Evolutionary conservation across 1,284 basidiomycete species (phyloP).

Genomic region (Tilletia caries): DNA sequence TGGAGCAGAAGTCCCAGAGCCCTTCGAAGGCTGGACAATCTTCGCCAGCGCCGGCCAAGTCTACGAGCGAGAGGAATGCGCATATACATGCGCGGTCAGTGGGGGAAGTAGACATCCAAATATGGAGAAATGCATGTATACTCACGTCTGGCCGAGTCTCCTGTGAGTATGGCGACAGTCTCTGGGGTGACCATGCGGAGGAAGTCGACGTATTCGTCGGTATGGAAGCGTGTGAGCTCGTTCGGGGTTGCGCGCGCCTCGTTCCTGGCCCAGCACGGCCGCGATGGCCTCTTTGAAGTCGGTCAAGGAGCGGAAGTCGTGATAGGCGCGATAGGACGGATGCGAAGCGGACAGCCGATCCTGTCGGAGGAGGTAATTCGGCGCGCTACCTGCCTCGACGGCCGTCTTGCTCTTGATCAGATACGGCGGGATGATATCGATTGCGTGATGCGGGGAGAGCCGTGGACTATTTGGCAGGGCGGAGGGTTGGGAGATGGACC

Average conservation of each 20-base stretch:
- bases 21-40: too few species aligned
- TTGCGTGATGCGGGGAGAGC: neutral
- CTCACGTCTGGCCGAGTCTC: constrained; percentile 61
- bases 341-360: constrained; percentile 58
- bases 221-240: too few species aligned
- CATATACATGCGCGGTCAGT: too few species aligned
- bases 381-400: constrained; percentile 66
- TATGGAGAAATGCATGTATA: too few species aligned
- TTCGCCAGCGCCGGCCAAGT: too few species aligned
- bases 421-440: constrained; percentile 70
- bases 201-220: too few species aligned
- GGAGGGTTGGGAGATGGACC: constrained; percentile 4
- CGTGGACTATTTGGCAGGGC: neutral
- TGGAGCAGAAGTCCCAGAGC: too few species aligned
- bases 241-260: constrained; percentile 80
- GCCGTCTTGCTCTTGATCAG: constrained; percentile 73
- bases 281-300: constrained; percentile 88
- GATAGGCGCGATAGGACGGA: constrained; percentile 74
- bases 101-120: too few species aligned
- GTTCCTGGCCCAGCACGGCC: constrained; percentile 73
- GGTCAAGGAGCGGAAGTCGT: too few species aligned
- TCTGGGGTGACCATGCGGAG: too few species aligned
- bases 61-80: too few species aligned
- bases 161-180: constrained; percentile 75
- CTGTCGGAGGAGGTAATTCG: constrained; percentile 56